Base-by-base conservation (phyloP, 495 filamentous ascomycete genomes). In the Hypoxylon perforatum region DNA sequence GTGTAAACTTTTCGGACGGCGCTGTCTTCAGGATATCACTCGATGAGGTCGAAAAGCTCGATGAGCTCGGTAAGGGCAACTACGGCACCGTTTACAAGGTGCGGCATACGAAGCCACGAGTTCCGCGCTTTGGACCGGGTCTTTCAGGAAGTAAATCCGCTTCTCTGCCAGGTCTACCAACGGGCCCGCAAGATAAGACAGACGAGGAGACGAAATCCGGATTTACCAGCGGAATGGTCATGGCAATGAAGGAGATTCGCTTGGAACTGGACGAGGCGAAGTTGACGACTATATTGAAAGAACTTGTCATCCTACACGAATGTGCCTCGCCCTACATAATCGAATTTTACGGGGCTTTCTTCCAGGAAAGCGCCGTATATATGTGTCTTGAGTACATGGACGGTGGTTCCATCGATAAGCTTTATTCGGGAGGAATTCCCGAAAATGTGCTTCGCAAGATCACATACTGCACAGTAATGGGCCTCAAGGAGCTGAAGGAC, bases 371-470 rank as follows among this genome's bases (percentile, higher is more conserved):
- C 18, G 94, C 95, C 1, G 95, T 99, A 4, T 99, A 98, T 75
- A 98, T 99, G 76, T 99, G 95, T 78, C 96, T 99, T 75, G 95
- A 99, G 75, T 97, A 91, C 74, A 99, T 99, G 95, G 93, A 99
- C 78, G 95, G 96, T 53, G 95, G 95, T n/a, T 97, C 93, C 38
- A 92, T 98, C 70, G 95, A 99, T 79, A 97, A 97, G 70, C 78
- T 98, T 15, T 99, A 99, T 76, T 88, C 86, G n/a, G 92, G 92
- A 54, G 95, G 95, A 28, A 88, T 99, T 48, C 92, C 95, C 1
- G 95, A 99, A 72, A 86, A 84, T 52, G 87, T 98, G 6, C 81
- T 99, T 41, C 90, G 92, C 41, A 97, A 97, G 73, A 92, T 98
- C 59, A 90, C 93, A 0, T 85, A 95, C n/a, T 89, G 92, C 39